phyloP scores from a whole-genome alignment of 73 alveolate species.

The Paramecium bursaria region DNA sequence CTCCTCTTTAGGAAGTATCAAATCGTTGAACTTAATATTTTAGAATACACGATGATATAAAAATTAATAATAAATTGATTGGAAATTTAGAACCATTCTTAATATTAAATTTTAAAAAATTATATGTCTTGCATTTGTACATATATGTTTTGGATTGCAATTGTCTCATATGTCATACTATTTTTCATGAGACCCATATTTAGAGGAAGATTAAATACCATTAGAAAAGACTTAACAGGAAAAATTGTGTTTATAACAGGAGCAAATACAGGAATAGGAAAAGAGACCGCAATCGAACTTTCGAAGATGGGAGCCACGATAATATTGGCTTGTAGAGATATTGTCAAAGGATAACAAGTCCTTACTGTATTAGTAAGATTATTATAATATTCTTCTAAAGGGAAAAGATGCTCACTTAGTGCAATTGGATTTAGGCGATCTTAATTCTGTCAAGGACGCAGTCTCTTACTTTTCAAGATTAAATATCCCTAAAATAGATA shows the following conservation, averaged over 20 bases:
- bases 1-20: too few relatives aligned
- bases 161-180: too few relatives aligned
- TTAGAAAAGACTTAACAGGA: conserved; percentile 31
- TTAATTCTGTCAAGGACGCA: conserved; percentile 5
- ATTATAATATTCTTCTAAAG: background rate
- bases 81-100: too few relatives aligned
- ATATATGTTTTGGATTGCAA: too few relatives aligned
- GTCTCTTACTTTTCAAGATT: conserved; percentile 17
- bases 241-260: conserved; percentile 63
- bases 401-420: conserved; percentile 26
- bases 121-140: too few relatives aligned
- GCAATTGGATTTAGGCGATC: conserved; percentile 57
- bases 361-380: background rate
- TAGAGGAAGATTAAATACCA: too few relatives aligned
- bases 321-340: conserved; percentile 63
- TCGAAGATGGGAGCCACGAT: conserved; percentile 60
- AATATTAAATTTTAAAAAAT: too few relatives aligned
- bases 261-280: conserved; percentile 66
- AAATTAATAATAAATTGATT: too few relatives aligned
- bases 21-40: too few relatives aligned
- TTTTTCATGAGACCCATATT: too few relatives aligned
- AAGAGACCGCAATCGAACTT: conserved; percentile 59
- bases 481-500: conserved; percentile 44
- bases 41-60: too few relatives aligned
- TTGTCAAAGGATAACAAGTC: conserved; percentile 21